Percentiles rank a stretch among this genome's conserved stretches.
These are phyloP conservation scores for Cicer chorassanicum DNA, from an alignment of 306 rosid species.

Conservation along the genomic window DNA sequence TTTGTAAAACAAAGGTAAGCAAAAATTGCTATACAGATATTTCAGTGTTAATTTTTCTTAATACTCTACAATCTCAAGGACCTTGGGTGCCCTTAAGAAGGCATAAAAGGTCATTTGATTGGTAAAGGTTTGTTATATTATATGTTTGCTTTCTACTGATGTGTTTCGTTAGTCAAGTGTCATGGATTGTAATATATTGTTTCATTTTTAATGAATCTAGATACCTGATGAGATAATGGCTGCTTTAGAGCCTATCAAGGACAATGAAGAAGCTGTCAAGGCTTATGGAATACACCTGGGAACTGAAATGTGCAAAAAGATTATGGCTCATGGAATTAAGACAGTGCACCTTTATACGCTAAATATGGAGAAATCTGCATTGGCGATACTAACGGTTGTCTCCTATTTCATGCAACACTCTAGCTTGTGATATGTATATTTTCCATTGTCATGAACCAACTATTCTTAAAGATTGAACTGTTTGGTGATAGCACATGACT, in stretches of 20 bases:
- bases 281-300: conserved; percentile 91
- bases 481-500: not conserved
- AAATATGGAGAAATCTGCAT: conserved; percentile 93
- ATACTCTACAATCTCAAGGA: conserved; percentile 7
- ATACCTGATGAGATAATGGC: conserved; percentile 78
- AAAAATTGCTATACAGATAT: not conserved
- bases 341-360: conserved; percentile 87
- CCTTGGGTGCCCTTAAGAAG: conserved; percentile 8
- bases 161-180: conserved; percentile 25
- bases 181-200: conserved; percentile 32
- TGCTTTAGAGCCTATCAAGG: conserved; percentile 94
- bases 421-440: conserved; percentile 43
- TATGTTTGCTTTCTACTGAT: conserved; percentile 17
- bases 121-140: not conserved
- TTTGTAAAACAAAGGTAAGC: conserved; percentile 94
- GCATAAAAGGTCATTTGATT: not conserved
- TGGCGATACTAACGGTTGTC: conserved; percentile 74
- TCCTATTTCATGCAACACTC: conserved; percentile 32
- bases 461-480: not conserved
- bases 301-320: conserved; percentile 95
- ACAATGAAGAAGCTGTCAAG: conserved; percentile 97
- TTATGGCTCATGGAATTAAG: conserved; percentile 90
- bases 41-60: conserved; percentile 28
- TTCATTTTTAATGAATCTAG: conserved; percentile 54
- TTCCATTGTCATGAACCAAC: not conserved